phyloP scores from a whole-genome alignment of 495 filamentous ascomycete genomes.

The Jackrogersella minutella region DNA sequence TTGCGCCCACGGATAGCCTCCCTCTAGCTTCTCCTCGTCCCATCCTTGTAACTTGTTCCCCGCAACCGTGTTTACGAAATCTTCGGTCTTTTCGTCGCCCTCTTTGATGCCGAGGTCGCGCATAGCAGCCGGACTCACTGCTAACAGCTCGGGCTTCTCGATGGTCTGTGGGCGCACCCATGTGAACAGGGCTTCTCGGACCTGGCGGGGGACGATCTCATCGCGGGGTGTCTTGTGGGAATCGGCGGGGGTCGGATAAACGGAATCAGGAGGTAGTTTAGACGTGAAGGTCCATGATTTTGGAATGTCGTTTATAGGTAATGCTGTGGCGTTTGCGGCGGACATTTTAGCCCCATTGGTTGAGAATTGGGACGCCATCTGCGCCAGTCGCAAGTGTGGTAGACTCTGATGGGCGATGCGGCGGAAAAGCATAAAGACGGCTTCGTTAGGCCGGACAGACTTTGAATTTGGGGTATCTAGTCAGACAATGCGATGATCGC shows the following conservation, averaged over 20 bases:
- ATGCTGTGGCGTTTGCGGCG: slow-evolving; percentile 34
- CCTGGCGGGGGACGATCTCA: slow-evolving; percentile 79
- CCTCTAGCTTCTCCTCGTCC: slow-evolving; percentile 64
- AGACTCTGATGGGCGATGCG: slow-evolving; percentile 19
- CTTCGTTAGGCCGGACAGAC: slow-evolving; percentile 5
- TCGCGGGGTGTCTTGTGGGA: slow-evolving; percentile 82
- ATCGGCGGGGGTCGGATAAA: slow-evolving; percentile 78
- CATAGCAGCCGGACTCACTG: slow-evolving; percentile 78
- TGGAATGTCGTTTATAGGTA: slow-evolving; percentile 73
- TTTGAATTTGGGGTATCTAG: not conserved
- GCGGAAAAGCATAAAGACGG: slow-evolving; percentile 31
- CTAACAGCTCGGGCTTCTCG: slow-evolving; percentile 78
- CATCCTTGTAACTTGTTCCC: slow-evolving; percentile 80
- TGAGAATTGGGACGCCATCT: slow-evolving; percentile 43
- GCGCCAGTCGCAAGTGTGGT: slow-evolving; percentile 35
- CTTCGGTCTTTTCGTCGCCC: slow-evolving; percentile 71
- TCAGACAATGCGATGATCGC: not conserved
- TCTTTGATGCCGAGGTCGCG: slow-evolving; percentile 74
- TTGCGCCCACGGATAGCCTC: slow-evolving; percentile 95
- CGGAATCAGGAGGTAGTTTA: slow-evolving; percentile 77
- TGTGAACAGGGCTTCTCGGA: slow-evolving; percentile 86
- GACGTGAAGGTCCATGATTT: slow-evolving; percentile 88
- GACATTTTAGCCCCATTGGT: slow-evolving; percentile 34
- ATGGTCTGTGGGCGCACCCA: slow-evolving; percentile 82
- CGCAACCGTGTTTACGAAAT: slow-evolving; percentile 77